Evolutionary conservation across 176 grass and related monocot species (phyloP).

Genomic region (Paspalum notatum): DNA sequence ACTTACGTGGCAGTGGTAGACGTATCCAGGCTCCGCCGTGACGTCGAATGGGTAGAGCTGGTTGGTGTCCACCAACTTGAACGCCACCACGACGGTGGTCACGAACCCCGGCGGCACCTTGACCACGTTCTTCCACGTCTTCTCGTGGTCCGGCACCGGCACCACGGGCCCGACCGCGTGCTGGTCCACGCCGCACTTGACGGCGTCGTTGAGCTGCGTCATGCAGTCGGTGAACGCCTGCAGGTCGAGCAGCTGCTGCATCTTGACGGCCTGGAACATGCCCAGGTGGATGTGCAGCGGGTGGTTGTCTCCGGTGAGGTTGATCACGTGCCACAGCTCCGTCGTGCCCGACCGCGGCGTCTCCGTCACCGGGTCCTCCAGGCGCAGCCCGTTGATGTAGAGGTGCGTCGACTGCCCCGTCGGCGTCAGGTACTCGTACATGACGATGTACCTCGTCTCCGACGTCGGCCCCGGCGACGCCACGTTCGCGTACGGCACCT

Average conservation of each 20-base stretch:
- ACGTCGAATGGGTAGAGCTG: constrained; percentile 51
- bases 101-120: constrained; percentile 56
- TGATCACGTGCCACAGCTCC: constrained; percentile 79
- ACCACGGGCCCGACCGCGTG: constrained; percentile 24
- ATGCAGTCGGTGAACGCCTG: constrained; percentile 61
- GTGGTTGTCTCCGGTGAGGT: constrained; percentile 79
- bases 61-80: constrained; percentile 51
- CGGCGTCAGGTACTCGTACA: constrained; percentile 69
- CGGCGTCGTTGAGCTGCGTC: constrained; percentile 57
- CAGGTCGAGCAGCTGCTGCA: constrained; percentile 47
- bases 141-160: constrained; percentile 57
- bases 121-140: constrained; percentile 80
- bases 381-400: constrained; percentile 60
- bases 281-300: constrained; percentile 72
- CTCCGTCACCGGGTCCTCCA: constrained; percentile 67
- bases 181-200: constrained; percentile 34
- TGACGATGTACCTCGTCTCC: constrained; percentile 52
- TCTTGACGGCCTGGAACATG: constrained; percentile 44
- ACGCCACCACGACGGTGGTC: constrained; percentile 54
- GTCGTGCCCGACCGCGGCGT: constrained; percentile 58
- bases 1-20: constrained; percentile 84
- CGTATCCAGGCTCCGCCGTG: constrained; percentile 71
- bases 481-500: constrained; percentile 36
- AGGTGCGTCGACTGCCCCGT: constrained; percentile 60
- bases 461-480: constrained; percentile 8